Evolutionary conservation across 2,329 filamentous ascomycete species (phyloP).

Genomic region (Orbilia javanica): DNA sequence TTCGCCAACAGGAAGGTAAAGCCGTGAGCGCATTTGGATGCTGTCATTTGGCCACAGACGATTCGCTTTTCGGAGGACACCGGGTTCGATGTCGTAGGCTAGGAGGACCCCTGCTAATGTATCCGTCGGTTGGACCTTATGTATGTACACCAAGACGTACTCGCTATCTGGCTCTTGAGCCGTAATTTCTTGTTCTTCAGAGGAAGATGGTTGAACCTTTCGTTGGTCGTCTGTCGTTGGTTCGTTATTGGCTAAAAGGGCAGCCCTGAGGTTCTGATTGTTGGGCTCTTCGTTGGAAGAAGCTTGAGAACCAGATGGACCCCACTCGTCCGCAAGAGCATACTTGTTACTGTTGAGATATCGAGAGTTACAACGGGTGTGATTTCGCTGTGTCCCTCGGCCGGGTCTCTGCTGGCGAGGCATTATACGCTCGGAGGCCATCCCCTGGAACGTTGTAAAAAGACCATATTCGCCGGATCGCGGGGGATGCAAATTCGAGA

Average conservation of each 20-base stretch:
- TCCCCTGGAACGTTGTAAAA: constrained; percentile 37
- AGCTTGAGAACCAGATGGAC: constrained; percentile 67
- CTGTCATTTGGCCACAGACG: constrained; percentile 94
- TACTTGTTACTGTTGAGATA: constrained; percentile 38
- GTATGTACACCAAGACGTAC: constrained; percentile 89
- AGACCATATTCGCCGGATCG: constrained; percentile 50
- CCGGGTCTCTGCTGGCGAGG: constrained; percentile 39
- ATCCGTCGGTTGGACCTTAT: constrained; percentile 84
- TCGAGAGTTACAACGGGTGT: constrained; percentile 33
- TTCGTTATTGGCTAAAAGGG: constrained; percentile 73
- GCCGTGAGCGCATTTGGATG: constrained; percentile 83
- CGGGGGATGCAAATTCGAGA: neutral
- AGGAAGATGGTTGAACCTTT: constrained; percentile 62
- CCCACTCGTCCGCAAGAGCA: constrained; percentile 63
- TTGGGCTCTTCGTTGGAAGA: constrained; percentile 70
- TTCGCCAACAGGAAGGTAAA: constrained; percentile 88
- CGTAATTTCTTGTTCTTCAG: constrained; percentile 59
- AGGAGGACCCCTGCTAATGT: constrained; percentile 92
- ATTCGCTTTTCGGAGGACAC: constrained; percentile 86
- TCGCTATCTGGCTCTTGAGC: constrained; percentile 72
- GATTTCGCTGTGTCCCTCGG: constrained; percentile 18
- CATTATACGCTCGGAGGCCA: constrained; percentile 54
- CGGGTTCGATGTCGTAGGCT: constrained; percentile 86
- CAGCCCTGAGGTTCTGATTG: constrained; percentile 75
- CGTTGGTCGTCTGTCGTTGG: constrained; percentile 58